A percentile compares a stretch with the other conserved stretches of the same genome.
These are phyloP conservation scores for Syncephalis plumigaleata DNA, from an alignment of 371 early-diverging fungal genomes.

Conservation along the genomic window DNA sequence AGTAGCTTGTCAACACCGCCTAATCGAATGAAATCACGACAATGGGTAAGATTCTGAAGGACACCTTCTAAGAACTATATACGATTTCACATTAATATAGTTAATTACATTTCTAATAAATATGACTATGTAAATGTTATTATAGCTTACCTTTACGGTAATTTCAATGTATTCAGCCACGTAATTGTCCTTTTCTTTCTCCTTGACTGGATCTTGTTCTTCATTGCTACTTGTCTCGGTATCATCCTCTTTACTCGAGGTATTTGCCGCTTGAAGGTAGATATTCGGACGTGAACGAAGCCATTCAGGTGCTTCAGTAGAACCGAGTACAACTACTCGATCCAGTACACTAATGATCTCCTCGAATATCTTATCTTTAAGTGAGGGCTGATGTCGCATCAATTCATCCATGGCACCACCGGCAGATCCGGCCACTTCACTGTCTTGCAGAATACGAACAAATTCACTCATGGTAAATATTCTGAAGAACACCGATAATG, in stretches of 20 bases:
- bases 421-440: constrained; percentile 57
- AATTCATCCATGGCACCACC: constrained; percentile 88
- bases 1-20: constrained; percentile 49
- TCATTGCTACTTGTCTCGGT: constrained; percentile 1
- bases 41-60: constrained; percentile 58
- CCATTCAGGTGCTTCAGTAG: background rate
- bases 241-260: too few species aligned
- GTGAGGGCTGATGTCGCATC: constrained; percentile 82
- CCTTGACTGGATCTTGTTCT: constrained; percentile 16
- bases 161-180: constrained; percentile 28
- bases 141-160: constrained; percentile 21
- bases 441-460: constrained; percentile 55
- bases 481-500: constrained; percentile 53
- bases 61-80: constrained; percentile 72
- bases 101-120: constrained; percentile 2
- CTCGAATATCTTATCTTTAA: constrained; percentile 52
- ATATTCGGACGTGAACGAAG: too few species aligned
- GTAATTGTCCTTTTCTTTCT: constrained; percentile 28
- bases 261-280: background rate
- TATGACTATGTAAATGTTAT: too few species aligned
- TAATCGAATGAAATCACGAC: constrained; percentile 48
- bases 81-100: background rate
- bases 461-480: constrained; percentile 63
- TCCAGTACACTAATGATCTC: constrained; percentile 18
- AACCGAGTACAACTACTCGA: background rate